Base-by-base conservation (phyloP, 352 stramenopile species). In the Pythium brachiatum region DNA sequence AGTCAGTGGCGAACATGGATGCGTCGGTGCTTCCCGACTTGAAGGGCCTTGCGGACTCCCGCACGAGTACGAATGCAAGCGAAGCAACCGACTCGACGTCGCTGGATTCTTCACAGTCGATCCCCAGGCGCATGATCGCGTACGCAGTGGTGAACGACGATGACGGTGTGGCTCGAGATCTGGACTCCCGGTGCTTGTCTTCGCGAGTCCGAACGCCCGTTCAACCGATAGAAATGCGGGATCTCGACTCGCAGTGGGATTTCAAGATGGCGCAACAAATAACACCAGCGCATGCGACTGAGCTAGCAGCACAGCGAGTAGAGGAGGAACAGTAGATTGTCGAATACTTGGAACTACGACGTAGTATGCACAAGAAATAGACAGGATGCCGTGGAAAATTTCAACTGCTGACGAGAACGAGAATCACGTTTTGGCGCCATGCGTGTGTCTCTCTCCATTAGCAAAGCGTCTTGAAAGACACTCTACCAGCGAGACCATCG, bases 91-190 rank as follows among this genome's bases (percentile, higher is more conserved):
- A 27, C 12, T 9, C n/a, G 2, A 36, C 32, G 52, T 26, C 52
- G 20, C 15, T 41, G 23, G 21, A 16, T 23, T 12, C 15, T 27
- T 29, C 34, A 29, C 36, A n/a, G 23, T 23, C 53, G 13, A 13
- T 31, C 4, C 34, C 53, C 6, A 51, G 21, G 26, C 53, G 53
- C 7, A 38, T 51, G 21, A 25, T 60, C 15, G 53, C 53, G 11
- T 60, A 60, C 53, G 53, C 23, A 20, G 32, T 51, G 34, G 15
- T 29, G 1, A 36, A 60, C 5, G 38, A 21, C 21, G 38, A 60
- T 29, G 53, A 58, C 16, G 31, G 27, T n/a, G 31, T 15, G 21
- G 8, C 9, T 23, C 20, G 34, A 50, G n/a, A 36, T 32, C 12
- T 43, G 23, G 39, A 48, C 41, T 48, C 41, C 9, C 18, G 36